Base-by-base conservation (phyloP, 768 basidiomycete genomes). In the Omphalotus guepiniiformis region DNA sequence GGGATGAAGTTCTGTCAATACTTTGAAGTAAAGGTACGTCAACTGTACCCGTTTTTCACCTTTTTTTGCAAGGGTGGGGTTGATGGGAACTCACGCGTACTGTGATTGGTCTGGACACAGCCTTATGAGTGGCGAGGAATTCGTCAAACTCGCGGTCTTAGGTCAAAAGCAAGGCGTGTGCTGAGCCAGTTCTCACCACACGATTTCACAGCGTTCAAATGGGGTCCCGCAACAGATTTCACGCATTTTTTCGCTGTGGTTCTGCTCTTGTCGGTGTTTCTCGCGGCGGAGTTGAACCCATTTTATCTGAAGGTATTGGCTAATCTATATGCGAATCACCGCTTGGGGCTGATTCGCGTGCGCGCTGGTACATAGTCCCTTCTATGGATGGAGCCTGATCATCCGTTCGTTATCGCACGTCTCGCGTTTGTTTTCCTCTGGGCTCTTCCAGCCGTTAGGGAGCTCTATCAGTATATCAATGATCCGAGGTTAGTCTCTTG, bases 341-440 rank as follows among this genome's bases (percentile, higher is more conserved):
- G 27, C 30, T 34, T 39, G 18, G n/a, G n/a, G 13, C 38, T 48
- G 44, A 49, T 46, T 38, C 30, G 18, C 39, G 34, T 49, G 23
- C 22, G 25, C 19, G 30, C 40, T 38, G 23, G n/a, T 43, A 48
- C 57, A 71, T 73, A 80, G 75, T 64, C 66, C 66, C 55, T 82
- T 51, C 71, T 93, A 29, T 92, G 90, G 89, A 85, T 93, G 83
- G 88, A 92, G 59, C 91, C 90, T 28, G 84, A 89, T 63, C 90
- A 93, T 62, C 90, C 89, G 9, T 80, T 93, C 53, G 74, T 93
- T 41, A 86, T 91, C 49, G 68, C 79, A 52, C 70, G 80, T 25
- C 75, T 93, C 8, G 82, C 79, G 13, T 80, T 80, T 50, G 80
- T 93, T 51, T 93, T 93, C 60, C 69, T 93, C 2, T 93, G 89